These are phyloP conservation scores for Populus hybrid DNA, from an alignment of 441 rosid genomes.

Conservation along the genomic window DNA sequence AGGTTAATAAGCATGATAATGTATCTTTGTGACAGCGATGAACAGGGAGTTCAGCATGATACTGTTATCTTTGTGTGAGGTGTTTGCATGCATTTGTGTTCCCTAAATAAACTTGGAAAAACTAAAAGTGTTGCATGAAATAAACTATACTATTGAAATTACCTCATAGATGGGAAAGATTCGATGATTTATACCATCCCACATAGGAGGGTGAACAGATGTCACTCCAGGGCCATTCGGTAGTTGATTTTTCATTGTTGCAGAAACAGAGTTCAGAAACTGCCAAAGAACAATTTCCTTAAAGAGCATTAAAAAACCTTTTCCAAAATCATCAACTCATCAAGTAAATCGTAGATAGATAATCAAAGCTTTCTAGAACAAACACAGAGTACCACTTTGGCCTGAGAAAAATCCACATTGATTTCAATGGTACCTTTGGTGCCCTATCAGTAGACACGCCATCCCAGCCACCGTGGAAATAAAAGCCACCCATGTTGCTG, in stretches of 20 bases:
- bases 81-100: neutral
- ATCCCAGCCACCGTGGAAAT: slow-evolving; percentile 24
- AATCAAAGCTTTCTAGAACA: neutral
- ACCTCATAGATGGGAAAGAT: slow-evolving; percentile 44
- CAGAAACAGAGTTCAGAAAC: slow-evolving; percentile 28
- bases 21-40: no score
- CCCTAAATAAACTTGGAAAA: neutral
- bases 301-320: neutral
- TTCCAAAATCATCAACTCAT: neutral
- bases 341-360: neutral
- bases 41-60: no score
- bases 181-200: slow-evolving; percentile 25
- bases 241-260: slow-evolving; percentile 19
- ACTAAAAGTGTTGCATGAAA: neutral
- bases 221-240: slow-evolving; percentile 22
- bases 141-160: neutral
- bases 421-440: slow-evolving; percentile 29
- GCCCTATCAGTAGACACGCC: slow-evolving; percentile 20
- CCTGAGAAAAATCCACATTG: neutral
- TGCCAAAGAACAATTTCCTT: slow-evolving; percentile 12
- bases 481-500: slow-evolving; percentile 15
- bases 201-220: slow-evolving; percentile 27
- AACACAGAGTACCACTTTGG: neutral
- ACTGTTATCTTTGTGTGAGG: neutral
- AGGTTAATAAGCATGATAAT: no score